Evolutionary conservation across 179 eudicot species (phyloP).

Genomic region (Corrigiola litoralis): DNA sequence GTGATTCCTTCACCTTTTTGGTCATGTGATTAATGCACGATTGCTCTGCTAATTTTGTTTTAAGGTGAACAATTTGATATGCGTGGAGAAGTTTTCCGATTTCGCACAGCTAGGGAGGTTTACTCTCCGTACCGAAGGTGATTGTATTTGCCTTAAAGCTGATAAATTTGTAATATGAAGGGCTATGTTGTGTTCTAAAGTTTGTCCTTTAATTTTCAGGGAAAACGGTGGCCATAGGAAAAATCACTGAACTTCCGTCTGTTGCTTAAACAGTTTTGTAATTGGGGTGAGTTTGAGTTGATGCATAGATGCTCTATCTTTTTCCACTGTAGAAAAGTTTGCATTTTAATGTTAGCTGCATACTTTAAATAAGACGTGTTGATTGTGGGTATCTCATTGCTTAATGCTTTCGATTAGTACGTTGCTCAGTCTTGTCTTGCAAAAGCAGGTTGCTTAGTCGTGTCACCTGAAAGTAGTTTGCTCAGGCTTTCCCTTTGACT

Average conservation of each 20-base stretch:
- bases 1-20: not conserved
- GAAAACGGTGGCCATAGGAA: conserved; percentile 85
- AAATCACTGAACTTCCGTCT: conserved; percentile 45
- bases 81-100: conserved; percentile 78
- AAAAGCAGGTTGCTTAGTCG: no score
- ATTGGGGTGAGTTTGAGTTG: conserved; percentile 30
- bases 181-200: not conserved
- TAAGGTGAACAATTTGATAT: conserved; percentile 69
- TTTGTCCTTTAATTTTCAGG: conserved; percentile 36
- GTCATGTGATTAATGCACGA: not conserved
- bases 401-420: not conserved
- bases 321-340: not conserved
- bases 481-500: no score
- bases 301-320: not conserved
- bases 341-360: not conserved
- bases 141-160: conserved; percentile 3
- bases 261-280: conserved; percentile 32
- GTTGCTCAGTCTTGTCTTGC: no score
- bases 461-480: no score
- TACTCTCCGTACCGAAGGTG: conserved; percentile 97
- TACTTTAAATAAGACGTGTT: not conserved
- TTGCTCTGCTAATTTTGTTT: not conserved
- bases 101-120: conserved; percentile 88
- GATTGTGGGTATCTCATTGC: not conserved
- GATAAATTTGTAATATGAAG: not conserved